A percentile compares a stretch with the other conserved stretches of the same genome.
Evolutionary conservation across 495 filamentous ascomycete species (phyloP).

Genomic region (Astrocystis sublimbata): DNA sequence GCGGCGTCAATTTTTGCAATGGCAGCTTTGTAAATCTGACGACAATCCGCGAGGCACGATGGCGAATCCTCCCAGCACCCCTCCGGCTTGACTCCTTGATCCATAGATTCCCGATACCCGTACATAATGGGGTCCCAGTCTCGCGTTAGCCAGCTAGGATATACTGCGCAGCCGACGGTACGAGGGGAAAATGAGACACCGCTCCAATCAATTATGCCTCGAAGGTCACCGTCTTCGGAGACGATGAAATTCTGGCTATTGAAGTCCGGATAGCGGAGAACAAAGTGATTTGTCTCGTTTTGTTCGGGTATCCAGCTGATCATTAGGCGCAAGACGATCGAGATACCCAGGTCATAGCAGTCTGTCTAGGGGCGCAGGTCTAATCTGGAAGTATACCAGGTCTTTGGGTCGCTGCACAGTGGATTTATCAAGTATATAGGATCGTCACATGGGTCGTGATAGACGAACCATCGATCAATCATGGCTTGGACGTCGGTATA

Average conservation of each 20-base stretch:
- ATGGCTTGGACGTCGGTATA: slow-evolving; percentile 21
- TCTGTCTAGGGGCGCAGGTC: not conserved
- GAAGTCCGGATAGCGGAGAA: slow-evolving; percentile 40
- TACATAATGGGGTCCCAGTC: slow-evolving; percentile 42
- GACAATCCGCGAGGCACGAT: slow-evolving; percentile 16
- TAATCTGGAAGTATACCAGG: not conserved
- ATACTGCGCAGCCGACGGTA: slow-evolving; percentile 28
- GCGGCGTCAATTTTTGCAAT: slow-evolving; percentile 9
- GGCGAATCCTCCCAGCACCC: slow-evolving; percentile 33
- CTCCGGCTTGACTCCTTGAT: slow-evolving; percentile 23
- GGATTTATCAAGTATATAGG: slow-evolving; percentile 17
- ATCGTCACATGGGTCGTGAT: slow-evolving; percentile 23
- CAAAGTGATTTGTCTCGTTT: slow-evolving; percentile 25
- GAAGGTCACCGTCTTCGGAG: slow-evolving; percentile 38
- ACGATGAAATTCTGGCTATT: slow-evolving; percentile 43
- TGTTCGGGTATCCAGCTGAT: slow-evolving; percentile 29
- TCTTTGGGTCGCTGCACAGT: not conserved
- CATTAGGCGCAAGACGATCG: not conserved
- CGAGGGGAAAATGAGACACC: slow-evolving; percentile 32
- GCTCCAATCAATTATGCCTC: slow-evolving; percentile 49
- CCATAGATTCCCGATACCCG: slow-evolving; percentile 30
- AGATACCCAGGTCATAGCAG: not conserved
- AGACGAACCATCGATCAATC: slow-evolving; percentile 27
- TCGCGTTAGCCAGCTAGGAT: slow-evolving; percentile 40
- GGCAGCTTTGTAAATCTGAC: slow-evolving; percentile 24